Evolutionary conservation across 176 grass and related monocot species (phyloP), one percentile per base, ranked within the genome.

Genomic region (Secale cereale): DNA sequence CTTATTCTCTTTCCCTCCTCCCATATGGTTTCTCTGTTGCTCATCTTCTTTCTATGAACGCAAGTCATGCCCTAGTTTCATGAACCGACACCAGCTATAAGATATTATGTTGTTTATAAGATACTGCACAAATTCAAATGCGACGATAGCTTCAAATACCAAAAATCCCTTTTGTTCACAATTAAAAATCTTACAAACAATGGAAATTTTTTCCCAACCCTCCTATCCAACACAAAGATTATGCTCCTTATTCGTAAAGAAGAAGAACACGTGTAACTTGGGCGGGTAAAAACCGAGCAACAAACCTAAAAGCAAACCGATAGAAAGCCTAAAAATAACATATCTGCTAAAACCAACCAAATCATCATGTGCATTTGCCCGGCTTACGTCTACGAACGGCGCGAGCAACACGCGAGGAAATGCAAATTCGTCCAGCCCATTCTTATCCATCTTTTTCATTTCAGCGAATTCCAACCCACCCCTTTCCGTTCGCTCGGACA

Each of bases 401-500:
- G 25, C 68, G 37, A 72, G 40, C 37, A 72, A 72, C 37, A 71
- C 68, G n/a, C 68, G 5, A 14, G 0, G n/a, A 43, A 43, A 72
- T 27, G 70, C 70, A 74, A 74, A 75, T 30, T 75, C 1, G 26
- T 50, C 71, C 41, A 75, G 71, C 71, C 43, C 70, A 50, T 75
- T 76, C 28, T 70, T 57, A 62, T 67, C 87, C 70, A 41, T 23
- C 61, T 59, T 66, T 65, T 23, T 78, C 76, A 3, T 13, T 59
- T 57, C 60, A 16, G 67, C 73, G 50, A 76, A 76, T 76, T 76
- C 73, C 45, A 48, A 76, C 28, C 66, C 14, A 39, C 33, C 68
- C 66, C 40, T 0, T 82, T 67, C 46, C 82, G 2, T 81, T 69
- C 66, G 74, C 87, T 87, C 23, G 67, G 89, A 80, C 60, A 87